These are phyloP conservation scores for Paramarasmius palmivorus DNA, from an alignment of 1,284 basidiomycete genomes.

Conservation along the genomic window DNA sequence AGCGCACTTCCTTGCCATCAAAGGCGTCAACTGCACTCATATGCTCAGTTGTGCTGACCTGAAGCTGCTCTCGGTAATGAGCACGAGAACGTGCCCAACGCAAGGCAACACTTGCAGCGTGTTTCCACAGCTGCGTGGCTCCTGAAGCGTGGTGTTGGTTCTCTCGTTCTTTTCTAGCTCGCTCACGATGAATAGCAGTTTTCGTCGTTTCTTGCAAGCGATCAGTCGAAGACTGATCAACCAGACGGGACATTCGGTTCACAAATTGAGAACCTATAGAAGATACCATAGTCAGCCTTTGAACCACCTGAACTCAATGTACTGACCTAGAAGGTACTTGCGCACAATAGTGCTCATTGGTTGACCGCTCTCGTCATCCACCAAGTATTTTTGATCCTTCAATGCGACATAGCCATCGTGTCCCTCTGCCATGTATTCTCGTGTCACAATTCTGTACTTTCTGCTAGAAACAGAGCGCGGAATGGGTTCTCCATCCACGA, in stretches of 20 bases:
- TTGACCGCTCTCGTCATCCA: conserved; percentile 86
- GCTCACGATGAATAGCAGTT: conserved; percentile 43
- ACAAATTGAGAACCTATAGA: conserved; percentile 65
- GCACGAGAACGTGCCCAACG: conserved; percentile 47
- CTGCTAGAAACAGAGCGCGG: conserved; percentile 53
- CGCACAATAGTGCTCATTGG: conserved; percentile 83
- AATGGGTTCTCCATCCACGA: conserved; percentile 54
- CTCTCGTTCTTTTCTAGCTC: conserved; percentile 31
- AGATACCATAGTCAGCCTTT: conserved; percentile 1
- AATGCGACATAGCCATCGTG: conserved; percentile 83
- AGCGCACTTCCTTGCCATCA: conserved; percentile 54
- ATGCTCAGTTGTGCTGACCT: conserved; percentile 66
- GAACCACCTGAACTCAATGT: neutral
- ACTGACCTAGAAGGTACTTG: conserved; percentile 81
- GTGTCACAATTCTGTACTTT: conserved; percentile 76
- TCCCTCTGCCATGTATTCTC: conserved; percentile 76
- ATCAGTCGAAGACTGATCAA: conserved; percentile 25
- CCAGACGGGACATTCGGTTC: conserved; percentile 53
- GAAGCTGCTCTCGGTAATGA: conserved; percentile 63
- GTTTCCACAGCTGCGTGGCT: conserved; percentile 49
- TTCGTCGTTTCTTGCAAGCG: conserved; percentile 44
- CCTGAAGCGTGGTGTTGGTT: conserved; percentile 23
- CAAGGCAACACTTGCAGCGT: conserved; percentile 43
- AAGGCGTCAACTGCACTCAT: conserved; percentile 78
- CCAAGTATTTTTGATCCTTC: conserved; percentile 65